A percentile compares a stretch with the other conserved stretches of the same genome.
These are phyloP conservation scores for Microstroma glucosiphilum DNA, from an alignment of 1,284 basidiomycete species.

Conservation along the genomic window DNA sequence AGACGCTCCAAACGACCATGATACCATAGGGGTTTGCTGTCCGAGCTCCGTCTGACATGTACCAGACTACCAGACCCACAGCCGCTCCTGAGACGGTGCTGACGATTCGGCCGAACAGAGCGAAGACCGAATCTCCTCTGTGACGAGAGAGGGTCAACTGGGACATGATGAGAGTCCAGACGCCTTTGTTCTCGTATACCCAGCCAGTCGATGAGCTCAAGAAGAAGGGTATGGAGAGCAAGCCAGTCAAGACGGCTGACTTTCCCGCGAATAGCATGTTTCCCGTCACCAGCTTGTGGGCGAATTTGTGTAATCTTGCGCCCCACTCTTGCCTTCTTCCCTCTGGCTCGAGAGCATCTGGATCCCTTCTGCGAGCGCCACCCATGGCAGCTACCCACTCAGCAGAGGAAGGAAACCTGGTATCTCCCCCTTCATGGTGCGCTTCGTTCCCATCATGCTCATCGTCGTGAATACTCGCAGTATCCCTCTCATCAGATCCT, in stretches of 20 bases:
- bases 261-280: slow-evolving; percentile 68
- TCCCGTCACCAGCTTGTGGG: slow-evolving; percentile 35
- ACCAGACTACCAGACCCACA: slow-evolving; percentile 67
- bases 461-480: neutral
- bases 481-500: slow-evolving; percentile 11
- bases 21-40: slow-evolving; percentile 64
- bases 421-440: too few relatives aligned
- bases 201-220: slow-evolving; percentile 33
- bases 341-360: slow-evolving; percentile 65
- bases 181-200: slow-evolving; percentile 39
- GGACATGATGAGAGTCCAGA: slow-evolving; percentile 49
- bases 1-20: slow-evolving; percentile 64
- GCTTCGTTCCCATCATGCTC: slow-evolving; percentile 7
- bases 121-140: slow-evolving; percentile 42
- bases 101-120: slow-evolving; percentile 32
- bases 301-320: slow-evolving; percentile 16
- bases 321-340: slow-evolving; percentile 31
- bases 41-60: slow-evolving; percentile 55
- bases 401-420: too few relatives aligned
- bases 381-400: slow-evolving; percentile 50
- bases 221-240: slow-evolving; percentile 31
- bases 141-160: slow-evolving; percentile 41
- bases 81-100: slow-evolving; percentile 53
- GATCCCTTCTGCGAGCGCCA: slow-evolving; percentile 60
- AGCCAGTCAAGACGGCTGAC: slow-evolving; percentile 64